Evolutionary conservation across 169 alveolate species (phyloP).

Genomic region (Cryptosporidium andersoni): DNA sequence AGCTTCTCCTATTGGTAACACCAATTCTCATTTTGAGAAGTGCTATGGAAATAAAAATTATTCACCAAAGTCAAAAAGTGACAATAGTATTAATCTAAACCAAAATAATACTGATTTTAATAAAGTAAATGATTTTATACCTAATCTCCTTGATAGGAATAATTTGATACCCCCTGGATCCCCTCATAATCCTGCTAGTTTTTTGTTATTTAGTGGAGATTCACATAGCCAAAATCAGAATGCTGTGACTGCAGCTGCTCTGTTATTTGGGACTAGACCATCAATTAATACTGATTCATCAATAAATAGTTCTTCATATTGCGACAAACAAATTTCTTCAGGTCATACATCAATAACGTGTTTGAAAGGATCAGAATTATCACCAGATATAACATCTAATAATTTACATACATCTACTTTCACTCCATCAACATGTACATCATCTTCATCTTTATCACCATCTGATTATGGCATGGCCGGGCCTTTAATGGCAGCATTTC

Average conservation of each 20-base stretch:
- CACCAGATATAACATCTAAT: not conserved
- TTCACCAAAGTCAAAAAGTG: not conserved
- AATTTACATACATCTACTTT: slow-evolving; percentile 3
- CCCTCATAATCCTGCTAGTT: not conserved
- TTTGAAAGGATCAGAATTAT: not conserved
- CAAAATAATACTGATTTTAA: not conserved
- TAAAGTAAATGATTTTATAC: not conserved
- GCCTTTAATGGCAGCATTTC: slow-evolving; percentile 39
- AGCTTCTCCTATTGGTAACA: not conserved
- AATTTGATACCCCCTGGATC: not conserved
- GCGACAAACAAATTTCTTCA: not conserved
- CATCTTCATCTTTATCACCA: slow-evolving; percentile 15
- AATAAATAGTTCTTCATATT: not conserved
- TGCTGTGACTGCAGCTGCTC: not conserved
- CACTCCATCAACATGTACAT: slow-evolving; percentile 6
- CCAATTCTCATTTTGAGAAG: not conserved
- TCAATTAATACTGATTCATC: not conserved
- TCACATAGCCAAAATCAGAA: not conserved
- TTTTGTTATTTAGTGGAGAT: not conserved
- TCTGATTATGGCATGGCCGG: slow-evolving; percentile 10
- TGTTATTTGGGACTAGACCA: not conserved
- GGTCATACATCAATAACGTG: too few relatives aligned
- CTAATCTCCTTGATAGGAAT: not conserved
- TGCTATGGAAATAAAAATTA: not conserved
- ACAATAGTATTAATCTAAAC: too few relatives aligned